phyloP scores from a whole-genome alignment of 139 green algal species.

The Microglena sp. region DNA sequence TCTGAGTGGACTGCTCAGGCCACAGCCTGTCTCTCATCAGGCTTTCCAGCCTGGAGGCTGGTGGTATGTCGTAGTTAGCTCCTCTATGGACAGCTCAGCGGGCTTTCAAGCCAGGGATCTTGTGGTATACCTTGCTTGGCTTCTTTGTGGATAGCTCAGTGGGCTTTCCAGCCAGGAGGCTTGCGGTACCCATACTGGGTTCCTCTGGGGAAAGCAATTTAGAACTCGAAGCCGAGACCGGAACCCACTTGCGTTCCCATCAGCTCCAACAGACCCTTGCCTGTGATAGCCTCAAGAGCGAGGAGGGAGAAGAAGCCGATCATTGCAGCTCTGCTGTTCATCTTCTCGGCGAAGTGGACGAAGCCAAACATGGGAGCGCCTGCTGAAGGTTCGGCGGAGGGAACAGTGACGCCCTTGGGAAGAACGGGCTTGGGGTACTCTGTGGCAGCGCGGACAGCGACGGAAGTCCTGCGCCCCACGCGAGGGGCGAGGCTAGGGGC shows the following conservation, averaged over 20 bases:
- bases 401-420: constrained; percentile 2
- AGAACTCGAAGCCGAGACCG: constrained; percentile 71
- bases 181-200: too few relatives aligned
- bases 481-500: neutral
- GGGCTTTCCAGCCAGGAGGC: too few relatives aligned
- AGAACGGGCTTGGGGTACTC: neutral
- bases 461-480: too few relatives aligned
- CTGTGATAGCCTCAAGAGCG: constrained; percentile 54
- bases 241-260: constrained; percentile 45
- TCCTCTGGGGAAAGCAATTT: too few relatives aligned
- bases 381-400: neutral
- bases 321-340: constrained; percentile 77
- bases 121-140: too few relatives aligned
- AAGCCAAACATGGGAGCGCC: constrained; percentile 11
- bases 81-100: too few relatives aligned
- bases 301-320: constrained; percentile 81
- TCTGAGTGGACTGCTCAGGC: too few relatives aligned
- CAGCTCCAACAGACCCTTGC: constrained; percentile 63
- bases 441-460: neutral
- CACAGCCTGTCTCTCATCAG: too few relatives aligned
- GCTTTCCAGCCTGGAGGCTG: too few relatives aligned
- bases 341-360: constrained; percentile 44
- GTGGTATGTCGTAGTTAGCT: too few relatives aligned
- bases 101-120: too few relatives aligned
- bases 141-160: too few relatives aligned